Evolutionary conservation across 2,329 filamentous ascomycete species (phyloP).

Genomic region (Lojkania enalia): DNA sequence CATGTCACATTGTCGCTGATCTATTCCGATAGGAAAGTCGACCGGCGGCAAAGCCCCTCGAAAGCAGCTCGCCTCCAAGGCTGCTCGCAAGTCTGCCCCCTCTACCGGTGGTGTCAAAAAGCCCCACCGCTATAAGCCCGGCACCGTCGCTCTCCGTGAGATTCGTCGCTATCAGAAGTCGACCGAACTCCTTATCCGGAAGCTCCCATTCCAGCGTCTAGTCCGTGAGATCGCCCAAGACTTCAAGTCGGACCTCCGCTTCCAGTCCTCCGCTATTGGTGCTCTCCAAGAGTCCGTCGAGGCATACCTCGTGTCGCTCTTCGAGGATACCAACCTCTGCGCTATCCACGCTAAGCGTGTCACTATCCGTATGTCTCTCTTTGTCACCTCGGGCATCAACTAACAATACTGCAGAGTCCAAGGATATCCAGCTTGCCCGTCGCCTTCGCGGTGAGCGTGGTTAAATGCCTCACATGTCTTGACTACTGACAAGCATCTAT

Average conservation of each 20-base stretch:
- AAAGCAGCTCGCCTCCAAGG: conserved; percentile 99
- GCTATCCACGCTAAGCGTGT: conserved; percentile 96
- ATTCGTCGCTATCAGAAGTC: conserved; percentile 89
- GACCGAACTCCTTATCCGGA: conserved; percentile 82
- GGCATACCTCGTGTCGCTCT: conserved; percentile 93
- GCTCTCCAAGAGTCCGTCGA: conserved; percentile 95
- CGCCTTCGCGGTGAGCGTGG: conserved; percentile 59
- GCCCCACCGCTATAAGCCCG: conserved; percentile 59
- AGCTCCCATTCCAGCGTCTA: conserved; percentile 78
- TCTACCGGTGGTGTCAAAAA: conserved; percentile 77
- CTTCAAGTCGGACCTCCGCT: conserved; percentile 74
- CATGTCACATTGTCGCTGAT: conserved; percentile 33
- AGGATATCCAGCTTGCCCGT: conserved; percentile 90
- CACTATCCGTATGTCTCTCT: conserved; percentile 64
- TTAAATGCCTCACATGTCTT: conserved; percentile 42
- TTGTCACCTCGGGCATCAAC: conserved; percentile 7
- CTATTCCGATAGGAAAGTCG: conserved; percentile 64
- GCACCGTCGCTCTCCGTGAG: conserved; percentile 83
- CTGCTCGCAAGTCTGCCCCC: conserved; percentile 95
- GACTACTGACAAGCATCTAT: conserved; percentile 27
- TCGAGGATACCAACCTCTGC: conserved; percentile 94
- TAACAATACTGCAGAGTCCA: conserved; percentile 67
- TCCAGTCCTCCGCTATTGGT: conserved; percentile 94
- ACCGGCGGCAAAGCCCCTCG: conserved; percentile 73
- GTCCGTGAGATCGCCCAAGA: conserved; percentile 74